Evolutionary conservation across 2,329 filamentous ascomycete genomes (phyloP).

Genomic region (Sodiomyces alkalinus): DNA sequence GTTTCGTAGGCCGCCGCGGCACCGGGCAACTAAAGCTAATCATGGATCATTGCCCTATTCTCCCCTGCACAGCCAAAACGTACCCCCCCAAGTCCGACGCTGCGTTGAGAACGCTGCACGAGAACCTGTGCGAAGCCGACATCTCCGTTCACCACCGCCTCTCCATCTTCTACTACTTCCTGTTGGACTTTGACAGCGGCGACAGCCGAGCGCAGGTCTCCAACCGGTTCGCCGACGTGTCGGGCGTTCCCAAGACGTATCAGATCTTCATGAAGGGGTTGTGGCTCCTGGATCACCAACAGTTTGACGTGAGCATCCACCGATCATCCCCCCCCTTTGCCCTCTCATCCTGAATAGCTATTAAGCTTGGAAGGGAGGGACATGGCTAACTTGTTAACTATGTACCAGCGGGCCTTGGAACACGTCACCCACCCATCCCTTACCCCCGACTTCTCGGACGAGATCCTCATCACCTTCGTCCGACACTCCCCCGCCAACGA

Average conservation of each 20-base stretch:
- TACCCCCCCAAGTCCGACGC: slow-evolving; percentile 62
- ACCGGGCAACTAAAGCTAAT: too few species aligned
- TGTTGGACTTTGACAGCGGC: slow-evolving; percentile 54
- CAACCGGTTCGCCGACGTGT: slow-evolving; percentile 41
- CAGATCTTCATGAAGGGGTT: slow-evolving; percentile 68
- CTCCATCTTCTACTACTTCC: slow-evolving; percentile 69
- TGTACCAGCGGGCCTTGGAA: slow-evolving; percentile 49
- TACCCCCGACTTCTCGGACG: slow-evolving; percentile 67
- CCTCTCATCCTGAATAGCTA: neutral
- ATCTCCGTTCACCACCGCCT: slow-evolving; percentile 65
- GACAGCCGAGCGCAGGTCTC: slow-evolving; percentile 35
- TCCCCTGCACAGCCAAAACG: slow-evolving; percentile 29
- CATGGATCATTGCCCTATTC: too few species aligned
- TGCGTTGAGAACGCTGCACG: slow-evolving; percentile 53
- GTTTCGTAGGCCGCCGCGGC: too few species aligned
- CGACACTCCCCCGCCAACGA: slow-evolving; percentile 43
- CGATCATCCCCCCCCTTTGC: neutral
- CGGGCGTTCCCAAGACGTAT: slow-evolving; percentile 60
- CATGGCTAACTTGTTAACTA: neutral
- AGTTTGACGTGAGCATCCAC: slow-evolving; percentile 42
- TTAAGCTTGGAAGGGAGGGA: neutral
- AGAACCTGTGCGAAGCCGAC: slow-evolving; percentile 47
- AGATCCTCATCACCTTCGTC: slow-evolving; percentile 59
- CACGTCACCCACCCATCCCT: slow-evolving; percentile 68
- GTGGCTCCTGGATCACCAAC: slow-evolving; percentile 61